Percentiles rank a stretch among this genome's conserved stretches.
These are phyloP conservation scores for Angomonas deanei DNA, from an alignment of 208 protist genomes.

Conservation along the genomic window DNA sequence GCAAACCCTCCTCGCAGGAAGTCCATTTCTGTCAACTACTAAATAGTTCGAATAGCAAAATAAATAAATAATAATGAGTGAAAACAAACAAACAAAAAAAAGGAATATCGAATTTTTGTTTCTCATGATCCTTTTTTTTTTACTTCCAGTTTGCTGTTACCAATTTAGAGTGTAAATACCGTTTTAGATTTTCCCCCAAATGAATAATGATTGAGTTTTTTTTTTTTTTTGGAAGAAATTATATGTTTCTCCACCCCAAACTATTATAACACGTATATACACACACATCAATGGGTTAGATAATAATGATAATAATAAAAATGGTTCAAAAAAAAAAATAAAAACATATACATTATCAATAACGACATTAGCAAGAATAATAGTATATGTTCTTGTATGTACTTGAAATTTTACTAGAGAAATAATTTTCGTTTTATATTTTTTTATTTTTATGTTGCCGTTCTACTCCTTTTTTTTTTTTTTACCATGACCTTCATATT, in stretches of 20 bases:
- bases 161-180: background rate
- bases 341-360: background rate
- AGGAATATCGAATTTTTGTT: constrained; percentile 3
- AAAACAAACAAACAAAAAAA: background rate
- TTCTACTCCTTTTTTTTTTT: constrained; percentile 1
- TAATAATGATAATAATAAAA: background rate
- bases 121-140: constrained; percentile 12
- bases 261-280: too few species aligned
- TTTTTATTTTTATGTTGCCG: constrained; percentile 5
- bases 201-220: background rate
- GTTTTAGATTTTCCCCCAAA: background rate
- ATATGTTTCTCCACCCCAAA: too few species aligned
- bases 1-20: constrained; percentile 67
- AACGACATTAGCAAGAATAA: background rate
- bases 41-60: background rate
- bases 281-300: background rate
- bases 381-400: background rate
- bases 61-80: background rate
- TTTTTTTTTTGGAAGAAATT: background rate
- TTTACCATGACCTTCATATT: background rate
- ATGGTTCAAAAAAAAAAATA: background rate
- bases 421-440: constrained; percentile 5
- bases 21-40: constrained; percentile 31
- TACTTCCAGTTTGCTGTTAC: background rate
- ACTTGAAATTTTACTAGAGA: constrained; percentile 6